Evolutionary conservation across 768 basidiomycete genomes (phyloP).

Genomic region (Obba rivulosa): DNA sequence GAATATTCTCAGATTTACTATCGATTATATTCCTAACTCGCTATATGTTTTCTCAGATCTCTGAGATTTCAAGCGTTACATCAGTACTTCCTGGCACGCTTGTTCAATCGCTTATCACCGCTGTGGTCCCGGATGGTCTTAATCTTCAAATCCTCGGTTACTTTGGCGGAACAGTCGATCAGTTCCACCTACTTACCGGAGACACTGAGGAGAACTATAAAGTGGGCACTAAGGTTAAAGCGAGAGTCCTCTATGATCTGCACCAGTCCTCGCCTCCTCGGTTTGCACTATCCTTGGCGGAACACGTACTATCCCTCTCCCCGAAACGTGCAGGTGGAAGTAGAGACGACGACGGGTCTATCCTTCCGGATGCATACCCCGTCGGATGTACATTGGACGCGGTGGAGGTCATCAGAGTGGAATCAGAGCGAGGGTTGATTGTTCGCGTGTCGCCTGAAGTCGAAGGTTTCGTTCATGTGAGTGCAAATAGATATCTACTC

Average conservation of each 20-base stretch:
- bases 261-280: conserved; percentile 63
- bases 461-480: conserved; percentile 84
- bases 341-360: conserved; percentile 16
- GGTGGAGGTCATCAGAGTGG: conserved; percentile 69
- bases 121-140: conserved; percentile 65
- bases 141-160: conserved; percentile 88
- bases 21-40: not conserved
- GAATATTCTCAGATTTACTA: not conserved
- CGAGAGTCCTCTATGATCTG: conserved; percentile 79
- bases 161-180: conserved; percentile 87
- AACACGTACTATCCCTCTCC: conserved; percentile 61
- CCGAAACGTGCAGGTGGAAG: conserved; percentile 25
- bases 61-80: conserved; percentile 71
- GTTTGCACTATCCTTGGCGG: conserved; percentile 74
- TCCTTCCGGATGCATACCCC: conserved; percentile 56
- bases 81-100: conserved; percentile 85
- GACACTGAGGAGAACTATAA: conserved; percentile 42
- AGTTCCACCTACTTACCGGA: conserved; percentile 61
- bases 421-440: conserved; percentile 77
- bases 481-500: conserved; percentile 22
- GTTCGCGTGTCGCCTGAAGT: conserved; percentile 59
- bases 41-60: conserved; percentile 41
- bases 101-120: conserved; percentile 79
- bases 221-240: conserved; percentile 73
- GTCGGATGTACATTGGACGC: conserved; percentile 68